Conservation (phyloP, 306 rosid species). For the Sphenostylis stenocarpa region DNA sequence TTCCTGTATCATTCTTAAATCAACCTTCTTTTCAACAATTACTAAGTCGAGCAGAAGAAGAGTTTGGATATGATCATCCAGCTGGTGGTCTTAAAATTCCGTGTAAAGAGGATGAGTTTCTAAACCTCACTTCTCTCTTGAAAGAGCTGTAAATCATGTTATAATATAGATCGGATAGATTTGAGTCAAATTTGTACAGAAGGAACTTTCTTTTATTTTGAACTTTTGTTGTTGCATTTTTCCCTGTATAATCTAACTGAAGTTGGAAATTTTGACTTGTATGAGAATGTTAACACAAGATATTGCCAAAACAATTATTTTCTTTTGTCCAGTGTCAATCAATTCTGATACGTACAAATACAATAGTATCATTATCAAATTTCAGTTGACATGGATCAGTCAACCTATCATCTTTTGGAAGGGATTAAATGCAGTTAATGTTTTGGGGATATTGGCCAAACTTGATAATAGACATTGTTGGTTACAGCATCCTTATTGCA, state of each 20-base stretch:
- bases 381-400: background rate
- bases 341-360: background rate
- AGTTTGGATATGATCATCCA: constrained; percentile 43
- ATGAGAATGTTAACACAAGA: background rate
- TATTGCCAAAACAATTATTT: background rate
- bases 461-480: background rate
- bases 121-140: constrained; percentile 31
- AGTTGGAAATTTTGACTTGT: background rate
- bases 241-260: background rate
- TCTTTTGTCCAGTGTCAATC: background rate
- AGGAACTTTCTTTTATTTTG: background rate
- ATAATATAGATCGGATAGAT: background rate
- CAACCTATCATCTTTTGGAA: background rate
- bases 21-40: constrained; percentile 36
- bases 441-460: background rate
- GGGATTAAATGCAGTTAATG: background rate
- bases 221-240: background rate
- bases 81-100: constrained; percentile 45
- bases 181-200: constrained; percentile 15
- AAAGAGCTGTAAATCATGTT: background rate
- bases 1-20: constrained; percentile 28
- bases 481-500: background rate
- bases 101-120: constrained; percentile 36
- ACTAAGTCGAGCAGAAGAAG: constrained; percentile 28
- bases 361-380: background rate